Percentiles rank a stretch among this genome's conserved stretches.
Evolutionary conservation across 129 eudicot species (phyloP).

Genomic region (Helianthus annuus): HanXRQr2.0-SUNRISE NC_035448.2:52529829-52530328

Average conservation of each 20-base stretch:
- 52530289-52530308: background rate
- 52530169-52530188: slow-evolving; percentile 18
- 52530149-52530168: background rate
- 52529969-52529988: background rate
- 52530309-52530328: background rate
- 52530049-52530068: slow-evolving; percentile 64
- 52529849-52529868: too few species aligned
- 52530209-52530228: slow-evolving; percentile 25
- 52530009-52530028: slow-evolving; percentile 40
- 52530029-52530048: slow-evolving; percentile 48
- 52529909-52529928: too few species aligned
- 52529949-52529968: too few species aligned
- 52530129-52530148: background rate
- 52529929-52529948: too few species aligned
- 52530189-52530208: background rate
- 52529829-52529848: too few species aligned
- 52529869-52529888: too few species aligned
- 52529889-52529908: too few species aligned
- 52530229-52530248: slow-evolving; percentile 25
- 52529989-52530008: background rate
- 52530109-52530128: slow-evolving; percentile 8
- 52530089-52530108: slow-evolving; percentile 32
- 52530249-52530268: background rate
- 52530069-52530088: slow-evolving; percentile 55
- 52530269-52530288: slow-evolving; percentile 22